Base-by-base conservation (phyloP, 2,329 filamentous ascomycete species). In the Drechslerella coelobrocha region DNA sequence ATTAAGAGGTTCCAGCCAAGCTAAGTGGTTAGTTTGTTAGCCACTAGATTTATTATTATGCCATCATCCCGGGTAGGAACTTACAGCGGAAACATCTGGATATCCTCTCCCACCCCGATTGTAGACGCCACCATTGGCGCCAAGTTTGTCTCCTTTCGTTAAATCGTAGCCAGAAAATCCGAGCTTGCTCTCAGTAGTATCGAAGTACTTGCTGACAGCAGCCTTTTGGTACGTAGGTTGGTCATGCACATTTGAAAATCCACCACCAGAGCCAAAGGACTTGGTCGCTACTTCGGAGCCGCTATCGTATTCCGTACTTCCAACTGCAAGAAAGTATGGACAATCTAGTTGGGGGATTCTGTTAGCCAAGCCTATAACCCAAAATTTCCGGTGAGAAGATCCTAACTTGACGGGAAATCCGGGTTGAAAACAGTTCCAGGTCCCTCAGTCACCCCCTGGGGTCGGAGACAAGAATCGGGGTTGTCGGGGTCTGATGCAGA, bases 271-370 rank as follows among this genome's bases (percentile, higher is more conserved):
- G 37, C 77, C 77, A 74, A 80, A 81, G 19, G 1, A 66, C 54
- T 63, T 27, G 7, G 62, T 55, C 72, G 52, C 66, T 53, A 65
- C 76, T 73, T 14, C 76, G 1, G 29, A 6, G 7, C n/a, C 31
- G 17, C 2, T 31, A 74, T 8, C 71, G 72, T 71, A 75, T 75
- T 59, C 72, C 10, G 73, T 75, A 2, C 73, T 77, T 2, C 83
- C 83, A 0, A 84, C 82, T 2, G 80, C 77, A 0, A 82, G 81
- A 12, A 84, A 79, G 75, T 82, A 86, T 0, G 84, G 83, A 59
- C 83, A 85, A 24, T 78, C 79, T 0, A 80, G 79, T 26, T 17
- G 21, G 19, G 14, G 19, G 8, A 17, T n/a, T 34, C 4, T 41
- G 12, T 61, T 47, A 45, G 37, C 26, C 29, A 41, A 14, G 9